These are phyloP conservation scores for Mikania micrantha DNA, from an alignment of 129 eudicot species.

Conservation along the genomic window DNA sequence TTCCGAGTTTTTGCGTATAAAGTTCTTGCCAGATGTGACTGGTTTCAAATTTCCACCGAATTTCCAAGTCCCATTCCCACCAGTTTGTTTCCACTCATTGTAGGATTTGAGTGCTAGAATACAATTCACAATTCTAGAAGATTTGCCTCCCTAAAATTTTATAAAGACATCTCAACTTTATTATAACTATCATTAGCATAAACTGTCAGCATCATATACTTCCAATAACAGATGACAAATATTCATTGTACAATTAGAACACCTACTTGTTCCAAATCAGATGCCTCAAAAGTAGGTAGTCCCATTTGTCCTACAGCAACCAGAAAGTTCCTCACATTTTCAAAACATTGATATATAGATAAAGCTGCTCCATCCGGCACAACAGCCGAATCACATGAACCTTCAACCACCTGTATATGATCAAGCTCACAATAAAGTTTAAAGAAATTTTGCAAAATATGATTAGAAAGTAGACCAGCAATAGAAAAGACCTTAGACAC, in stretches of 20 bases:
- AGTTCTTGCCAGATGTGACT: conserved; percentile 50
- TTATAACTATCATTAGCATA: conserved; percentile 5
- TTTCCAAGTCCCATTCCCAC: conserved; percentile 82
- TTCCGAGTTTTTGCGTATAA: conserved; percentile 80
- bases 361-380: conserved; percentile 93
- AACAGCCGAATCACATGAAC: conserved; percentile 66
- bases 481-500: conserved; percentile 56
- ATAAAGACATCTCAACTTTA: neutral
- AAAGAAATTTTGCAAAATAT: neutral
- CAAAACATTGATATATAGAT: conserved; percentile 85
- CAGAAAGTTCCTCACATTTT: conserved; percentile 89
- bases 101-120: conserved; percentile 86
- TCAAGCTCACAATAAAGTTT: neutral
- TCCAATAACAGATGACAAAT: conserved; percentile 4
- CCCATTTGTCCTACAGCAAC: conserved; percentile 73
- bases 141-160: conserved; percentile 75
- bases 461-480: neutral
- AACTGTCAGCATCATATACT: neutral
- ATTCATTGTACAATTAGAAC: neutral
- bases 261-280: conserved; percentile 89
- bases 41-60: conserved; percentile 75
- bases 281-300: conserved; percentile 89
- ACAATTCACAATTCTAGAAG: conserved; percentile 72
- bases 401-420: conserved; percentile 73
- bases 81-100: conserved; percentile 73